Percentiles rank a stretch among this genome's conserved stretches.
These are phyloP conservation scores for Protomyces arabidopsidicola DNA, from an alignment of 1,139 yeast species.

Conservation along the genomic window DNA sequence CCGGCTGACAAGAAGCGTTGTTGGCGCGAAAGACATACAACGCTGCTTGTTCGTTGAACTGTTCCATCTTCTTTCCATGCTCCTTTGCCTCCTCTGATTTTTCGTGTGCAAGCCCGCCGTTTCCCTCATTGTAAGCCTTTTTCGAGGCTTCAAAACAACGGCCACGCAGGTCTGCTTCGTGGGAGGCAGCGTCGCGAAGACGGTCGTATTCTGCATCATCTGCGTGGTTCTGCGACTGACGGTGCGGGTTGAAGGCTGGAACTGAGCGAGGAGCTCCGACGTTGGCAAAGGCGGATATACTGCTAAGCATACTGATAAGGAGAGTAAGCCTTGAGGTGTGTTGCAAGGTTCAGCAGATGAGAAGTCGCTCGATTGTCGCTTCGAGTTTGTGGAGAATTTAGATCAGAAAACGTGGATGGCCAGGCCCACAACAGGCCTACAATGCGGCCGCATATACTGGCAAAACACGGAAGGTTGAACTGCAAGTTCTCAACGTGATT, in stretches of 20 bases:
- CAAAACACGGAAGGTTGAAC: no score
- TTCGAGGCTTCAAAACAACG: conserved; percentile 45
- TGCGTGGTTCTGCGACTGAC: conserved; percentile 17
- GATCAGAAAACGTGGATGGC: no score
- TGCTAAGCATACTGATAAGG: neutral
- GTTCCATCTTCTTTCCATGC: conserved; percentile 58
- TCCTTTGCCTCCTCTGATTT: conserved; percentile 19
- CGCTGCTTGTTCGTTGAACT: conserved; percentile 74
- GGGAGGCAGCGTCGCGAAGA: conserved; percentile 64
- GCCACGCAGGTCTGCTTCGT: conserved; percentile 55
- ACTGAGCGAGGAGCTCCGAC: conserved; percentile 20
- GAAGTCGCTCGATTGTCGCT: no score
- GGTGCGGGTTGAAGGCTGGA: conserved; percentile 11
- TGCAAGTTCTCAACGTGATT: no score
- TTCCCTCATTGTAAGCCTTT: conserved; percentile 15
- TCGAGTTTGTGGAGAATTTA: no score
- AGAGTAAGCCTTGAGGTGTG: neutral
- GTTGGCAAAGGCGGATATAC: conserved; percentile 17
- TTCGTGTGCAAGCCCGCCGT: conserved; percentile 16
- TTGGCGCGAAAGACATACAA: conserved; percentile 81
- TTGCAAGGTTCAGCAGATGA: no score
- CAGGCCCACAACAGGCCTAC: no score
- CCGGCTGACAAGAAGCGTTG: conserved; percentile 73
- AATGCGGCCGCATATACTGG: no score
- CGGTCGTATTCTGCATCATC: conserved; percentile 50